Percentiles rank a stretch among this genome's conserved stretches.
phyloP scores from a whole-genome alignment of 345 rosid species.

The Syzygium oleosum region DNA sequence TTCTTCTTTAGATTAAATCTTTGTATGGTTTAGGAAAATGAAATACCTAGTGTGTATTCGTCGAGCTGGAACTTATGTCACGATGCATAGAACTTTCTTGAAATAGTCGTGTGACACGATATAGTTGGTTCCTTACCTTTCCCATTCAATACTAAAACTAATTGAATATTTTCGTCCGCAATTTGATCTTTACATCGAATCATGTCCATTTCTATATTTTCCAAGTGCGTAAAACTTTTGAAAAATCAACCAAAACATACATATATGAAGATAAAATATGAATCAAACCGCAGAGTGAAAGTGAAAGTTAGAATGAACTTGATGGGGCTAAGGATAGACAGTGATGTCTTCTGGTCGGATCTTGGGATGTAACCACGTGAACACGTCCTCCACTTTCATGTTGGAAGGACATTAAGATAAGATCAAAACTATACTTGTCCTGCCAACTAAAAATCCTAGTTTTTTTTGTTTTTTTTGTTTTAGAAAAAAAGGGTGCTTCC shows the following conservation, averaged over 20 bases:
- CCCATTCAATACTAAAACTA: not conserved
- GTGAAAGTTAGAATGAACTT: not conserved
- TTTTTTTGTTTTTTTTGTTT: not conserved
- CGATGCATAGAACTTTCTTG: not conserved
- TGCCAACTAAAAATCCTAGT: not conserved
- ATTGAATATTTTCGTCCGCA: not conserved
- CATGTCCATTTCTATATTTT: not conserved
- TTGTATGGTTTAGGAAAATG: not conserved
- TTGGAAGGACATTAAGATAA: not conserved
- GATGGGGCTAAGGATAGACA: not conserved
- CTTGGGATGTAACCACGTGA: not conserved
- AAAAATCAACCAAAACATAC: not conserved
- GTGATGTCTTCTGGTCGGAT: not conserved
- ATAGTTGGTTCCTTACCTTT: not conserved
- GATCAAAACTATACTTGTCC: not conserved
- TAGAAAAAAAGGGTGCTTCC: not conserved
- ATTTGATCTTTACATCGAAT: not conserved
- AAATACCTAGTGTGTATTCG: not conserved
- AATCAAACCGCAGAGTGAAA: not conserved
- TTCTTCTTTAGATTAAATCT: not conserved
- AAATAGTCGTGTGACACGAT: not conserved
- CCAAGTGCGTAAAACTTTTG: not conserved
- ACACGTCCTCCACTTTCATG: not conserved
- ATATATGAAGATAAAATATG: not conserved
- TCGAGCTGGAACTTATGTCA: not conserved